phyloP scores from a whole-genome alignment of 345 rosid species.

The Chamaenerion angustifolium region DNA sequence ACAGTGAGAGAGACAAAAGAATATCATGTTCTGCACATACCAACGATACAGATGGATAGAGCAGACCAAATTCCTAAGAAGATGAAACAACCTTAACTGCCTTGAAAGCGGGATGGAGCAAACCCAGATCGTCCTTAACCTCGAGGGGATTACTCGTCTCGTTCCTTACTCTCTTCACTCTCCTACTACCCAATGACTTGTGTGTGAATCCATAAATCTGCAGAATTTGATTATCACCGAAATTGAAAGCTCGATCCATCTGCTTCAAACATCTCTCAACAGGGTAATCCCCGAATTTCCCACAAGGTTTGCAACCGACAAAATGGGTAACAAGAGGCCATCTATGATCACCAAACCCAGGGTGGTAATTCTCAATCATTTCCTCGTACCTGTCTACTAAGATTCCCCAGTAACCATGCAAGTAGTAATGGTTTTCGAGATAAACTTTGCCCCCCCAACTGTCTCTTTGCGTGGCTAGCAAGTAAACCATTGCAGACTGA shows the following conservation, averaged over 20 bases:
- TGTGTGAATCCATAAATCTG: slow-evolving; percentile 45
- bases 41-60: too few relatives aligned
- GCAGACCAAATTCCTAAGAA: background rate
- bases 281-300: slow-evolving; percentile 50
- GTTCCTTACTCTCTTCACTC: slow-evolving; percentile 29
- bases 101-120: slow-evolving; percentile 27
- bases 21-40: too few relatives aligned
- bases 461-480: slow-evolving; percentile 36
- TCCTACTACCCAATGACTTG: slow-evolving; percentile 23
- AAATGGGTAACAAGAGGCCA: slow-evolving; percentile 59
- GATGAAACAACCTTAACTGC: slow-evolving; percentile 18
- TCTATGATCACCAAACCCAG: slow-evolving; percentile 43
- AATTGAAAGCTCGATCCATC: slow-evolving; percentile 53
- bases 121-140: slow-evolving; percentile 26
- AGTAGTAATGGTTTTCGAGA: slow-evolving; percentile 36
- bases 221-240: slow-evolving; percentile 44
- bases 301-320: slow-evolving; percentile 58
- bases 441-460: slow-evolving; percentile 43
- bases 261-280: slow-evolving; percentile 55
- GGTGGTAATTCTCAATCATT: slow-evolving; percentile 56
- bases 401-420: slow-evolving; percentile 60
- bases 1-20: too few relatives aligned
- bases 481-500: slow-evolving; percentile 52
- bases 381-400: slow-evolving; percentile 49
- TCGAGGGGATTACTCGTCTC: slow-evolving; percentile 29